Evolutionary conservation across 805 yeast species (phyloP).

Genomic region (Debaryomyces tyrocola): DNA sequence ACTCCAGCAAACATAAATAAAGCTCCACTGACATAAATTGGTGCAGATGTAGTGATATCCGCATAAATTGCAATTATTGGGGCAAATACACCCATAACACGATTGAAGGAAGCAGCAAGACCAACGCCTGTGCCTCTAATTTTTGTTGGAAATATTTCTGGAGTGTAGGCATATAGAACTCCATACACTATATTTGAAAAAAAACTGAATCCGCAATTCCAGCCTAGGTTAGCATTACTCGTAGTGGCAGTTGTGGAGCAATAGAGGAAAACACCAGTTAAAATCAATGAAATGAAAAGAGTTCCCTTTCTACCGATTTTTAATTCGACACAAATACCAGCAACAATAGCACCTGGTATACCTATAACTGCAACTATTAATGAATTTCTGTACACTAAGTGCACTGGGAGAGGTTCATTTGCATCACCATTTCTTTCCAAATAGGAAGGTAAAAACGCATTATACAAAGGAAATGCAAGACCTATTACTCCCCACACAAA

Average conservation of each 20-base stretch:
- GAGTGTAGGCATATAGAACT: conserved; percentile 63
- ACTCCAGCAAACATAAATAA: conserved; percentile 47
- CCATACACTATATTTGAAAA: conserved; percentile 59
- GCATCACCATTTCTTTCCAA: conserved; percentile 43
- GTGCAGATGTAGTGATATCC: conserved; percentile 55
- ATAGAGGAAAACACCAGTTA: conserved; percentile 58
- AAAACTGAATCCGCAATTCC: conserved; percentile 47
- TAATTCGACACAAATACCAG: conserved; percentile 32
- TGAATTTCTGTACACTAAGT: conserved; percentile 31
- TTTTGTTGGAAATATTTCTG: conserved; percentile 56
- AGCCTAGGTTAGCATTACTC: conserved; percentile 43
- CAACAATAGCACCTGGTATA: conserved; percentile 33
- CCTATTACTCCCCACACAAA: conserved; percentile 60
- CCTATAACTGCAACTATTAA: conserved; percentile 32
- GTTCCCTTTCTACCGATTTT: conserved; percentile 58
- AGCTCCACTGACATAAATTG: conserved; percentile 63
- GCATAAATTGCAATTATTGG: conserved; percentile 58
- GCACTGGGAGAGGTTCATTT: conserved; percentile 26
- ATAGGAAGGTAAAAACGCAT: conserved; percentile 54
- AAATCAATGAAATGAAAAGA: conserved; percentile 49
- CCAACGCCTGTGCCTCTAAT: conserved; percentile 60
- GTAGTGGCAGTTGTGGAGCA: conserved; percentile 64
- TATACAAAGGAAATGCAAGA: conserved; percentile 56
- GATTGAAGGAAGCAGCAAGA: conserved; percentile 52
- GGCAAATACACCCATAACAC: conserved; percentile 56